Evolutionary conservation across 495 filamentous ascomycete genomes (phyloP), one percentile per base, ranked within the genome.

Genomic region (Chaetomium fimeti): DNA sequence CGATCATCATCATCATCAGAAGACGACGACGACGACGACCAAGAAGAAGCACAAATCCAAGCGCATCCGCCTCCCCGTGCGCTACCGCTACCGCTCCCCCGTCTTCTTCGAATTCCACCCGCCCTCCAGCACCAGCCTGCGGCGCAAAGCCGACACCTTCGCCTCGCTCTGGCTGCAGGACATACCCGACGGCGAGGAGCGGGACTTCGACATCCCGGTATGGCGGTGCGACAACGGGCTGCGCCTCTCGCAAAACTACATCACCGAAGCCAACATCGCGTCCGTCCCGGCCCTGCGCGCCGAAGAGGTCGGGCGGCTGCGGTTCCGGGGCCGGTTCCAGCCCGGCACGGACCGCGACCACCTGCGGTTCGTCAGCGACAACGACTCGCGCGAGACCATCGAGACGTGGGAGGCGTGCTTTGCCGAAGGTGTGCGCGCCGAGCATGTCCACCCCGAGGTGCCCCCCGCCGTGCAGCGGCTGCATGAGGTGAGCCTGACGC

Each of bases 391-490:
- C 49, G 93, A 97, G 78, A 97, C 93, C 0, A 95, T 89, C 68
- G 93, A 97, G 79, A 90, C 88, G 4, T 97, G 92, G 92, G 90
- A 96, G 75, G 91, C 91, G 0, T 97, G 93, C 69, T 81, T 86
- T 25, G 84, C 90, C 0, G 91, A 98, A 74, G 93, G 93, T 5
- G 89, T 96, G 0, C 85, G 93, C 9, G 76, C 78, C 0, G 83
- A 83, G 53, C 80, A 82, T 2, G 91, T 97, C 5, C 71, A 77
- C 2, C 83, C 84, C 36, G 87, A 91, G 64, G 75, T 96, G 1
- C 90, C 91, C 0, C 80, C 84, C 0, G 71, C 81, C 7, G 80
- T 92, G 1, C 82, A 86, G 64, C 78, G 86, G 67, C 79, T 96
- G 45, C 93, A 97, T 69, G 91, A 95, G 43, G 77, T 88, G 67